phyloP scores from a whole-genome alignment of 2,329 filamentous ascomycete genomes.

The Aspergillus sp. region DNA sequence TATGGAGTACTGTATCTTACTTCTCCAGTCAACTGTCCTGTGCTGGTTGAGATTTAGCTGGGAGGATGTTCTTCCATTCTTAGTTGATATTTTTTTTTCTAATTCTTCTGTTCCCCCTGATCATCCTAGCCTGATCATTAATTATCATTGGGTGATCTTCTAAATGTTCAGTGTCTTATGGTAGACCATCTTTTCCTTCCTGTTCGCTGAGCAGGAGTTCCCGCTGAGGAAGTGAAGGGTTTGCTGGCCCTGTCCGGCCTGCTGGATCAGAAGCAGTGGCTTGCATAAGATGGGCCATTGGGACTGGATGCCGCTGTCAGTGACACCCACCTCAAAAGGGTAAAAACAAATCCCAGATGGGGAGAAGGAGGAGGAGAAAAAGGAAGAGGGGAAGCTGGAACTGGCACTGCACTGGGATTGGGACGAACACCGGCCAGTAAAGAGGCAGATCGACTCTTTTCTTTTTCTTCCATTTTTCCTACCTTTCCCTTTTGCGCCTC shows the following conservation, averaged over 20 bases:
- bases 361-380: constrained; percentile 16
- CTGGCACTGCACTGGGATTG: background rate
- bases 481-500: background rate
- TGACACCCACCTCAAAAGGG: constrained; percentile 28
- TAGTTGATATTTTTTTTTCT: background rate
- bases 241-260: constrained; percentile 16
- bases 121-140: constrained; percentile 9
- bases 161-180: too few relatives aligned
- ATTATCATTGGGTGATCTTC: background rate
- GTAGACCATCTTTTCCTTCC: background rate
- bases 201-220: background rate
- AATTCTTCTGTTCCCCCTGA: background rate
- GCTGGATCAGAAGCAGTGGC: constrained; percentile 29
- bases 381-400: background rate
- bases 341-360: constrained; percentile 19
- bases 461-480: background rate
- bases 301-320: constrained; percentile 31
- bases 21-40: background rate
- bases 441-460: background rate
- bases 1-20: too few relatives aligned
- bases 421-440: background rate
- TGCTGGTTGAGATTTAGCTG: constrained; percentile 13
- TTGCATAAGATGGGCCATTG: constrained; percentile 34
- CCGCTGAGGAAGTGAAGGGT: background rate
- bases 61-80: background rate